These are phyloP conservation scores for Takakia lepidozioides DNA, from an alignment of 225 moss, liverwort and hornwort species.

Conservation along the genomic window DNA sequence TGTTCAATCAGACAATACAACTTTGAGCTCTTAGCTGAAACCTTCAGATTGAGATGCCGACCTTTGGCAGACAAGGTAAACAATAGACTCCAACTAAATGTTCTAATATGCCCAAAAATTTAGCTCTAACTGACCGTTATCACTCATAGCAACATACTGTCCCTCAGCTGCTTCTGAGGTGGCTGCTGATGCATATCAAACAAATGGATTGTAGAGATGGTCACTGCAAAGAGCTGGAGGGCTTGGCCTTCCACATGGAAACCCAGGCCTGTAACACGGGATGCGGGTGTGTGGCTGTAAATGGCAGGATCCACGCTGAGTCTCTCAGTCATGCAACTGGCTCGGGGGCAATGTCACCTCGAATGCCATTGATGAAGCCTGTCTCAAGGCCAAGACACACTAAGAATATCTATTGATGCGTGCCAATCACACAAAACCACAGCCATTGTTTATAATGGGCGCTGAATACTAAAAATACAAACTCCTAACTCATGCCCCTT, in stretches of 20 bases:
- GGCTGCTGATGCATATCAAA: constrained; percentile 83
- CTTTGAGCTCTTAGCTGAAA: background rate
- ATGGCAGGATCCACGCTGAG: constrained; percentile 69
- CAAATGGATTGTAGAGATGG: constrained; percentile 60
- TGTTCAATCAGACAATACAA: background rate
- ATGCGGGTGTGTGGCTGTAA: constrained; percentile 52
- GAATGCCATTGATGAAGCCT: constrained; percentile 77
- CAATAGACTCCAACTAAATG: too few species aligned
- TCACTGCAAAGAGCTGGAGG: constrained; percentile 90
- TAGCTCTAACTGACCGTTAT: constrained; percentile 60
- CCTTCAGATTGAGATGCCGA: background rate
- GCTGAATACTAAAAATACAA: too few species aligned
- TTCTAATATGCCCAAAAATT: too few species aligned
- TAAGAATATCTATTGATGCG: constrained; percentile 81
- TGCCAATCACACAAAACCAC: constrained; percentile 7
- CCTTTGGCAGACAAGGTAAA: background rate
- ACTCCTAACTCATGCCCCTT: too few species aligned
- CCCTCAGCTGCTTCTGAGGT: constrained; percentile 79
- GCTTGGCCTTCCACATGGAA: constrained; percentile 85
- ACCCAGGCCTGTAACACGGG: constrained; percentile 83
- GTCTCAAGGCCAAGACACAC: constrained; percentile 90
- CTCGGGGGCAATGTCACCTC: constrained; percentile 91
- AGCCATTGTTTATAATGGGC: too few species aligned
- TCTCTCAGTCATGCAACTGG: constrained; percentile 81
- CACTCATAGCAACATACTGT: constrained; percentile 87